These are phyloP conservation scores for Passalora sequoiae DNA, from an alignment of 2,329 filamentous ascomycete species.

Conservation along the genomic window DNA sequence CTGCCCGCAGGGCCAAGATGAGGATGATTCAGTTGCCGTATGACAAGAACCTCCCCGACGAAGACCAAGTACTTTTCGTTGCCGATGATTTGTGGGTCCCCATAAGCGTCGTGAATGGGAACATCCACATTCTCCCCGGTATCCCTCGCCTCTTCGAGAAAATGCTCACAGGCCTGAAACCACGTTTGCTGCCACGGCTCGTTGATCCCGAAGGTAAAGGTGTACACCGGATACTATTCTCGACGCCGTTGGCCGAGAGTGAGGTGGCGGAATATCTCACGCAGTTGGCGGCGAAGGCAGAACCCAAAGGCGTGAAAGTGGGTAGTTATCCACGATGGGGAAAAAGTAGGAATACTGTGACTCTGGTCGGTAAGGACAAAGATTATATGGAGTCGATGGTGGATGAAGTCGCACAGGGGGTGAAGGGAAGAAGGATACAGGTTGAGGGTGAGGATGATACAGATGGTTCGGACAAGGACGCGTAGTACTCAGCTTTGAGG, in stretches of 20 bases:
- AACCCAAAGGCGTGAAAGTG: conserved; percentile 76
- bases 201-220: conserved; percentile 77
- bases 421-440: conserved; percentile 64
- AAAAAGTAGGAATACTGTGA: conserved; percentile 81
- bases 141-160: conserved; percentile 79
- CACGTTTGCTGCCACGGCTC: conserved; percentile 63
- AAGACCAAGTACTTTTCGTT: conserved; percentile 73
- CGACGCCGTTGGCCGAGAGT: conserved; percentile 83
- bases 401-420: conserved; percentile 68
- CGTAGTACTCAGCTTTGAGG: conserved; percentile 6
- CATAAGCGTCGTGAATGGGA: conserved; percentile 80
- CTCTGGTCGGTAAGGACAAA: conserved; percentile 71
- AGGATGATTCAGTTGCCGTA: conserved; percentile 86
- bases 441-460: conserved; percentile 60
- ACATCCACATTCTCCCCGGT: conserved; percentile 87
- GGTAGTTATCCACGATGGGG: conserved; percentile 94
- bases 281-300: conserved; percentile 67
- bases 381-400: conserved; percentile 74
- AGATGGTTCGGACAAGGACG: conserved; percentile 39
- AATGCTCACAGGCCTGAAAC: conserved; percentile 71
- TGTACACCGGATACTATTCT: conserved; percentile 72
- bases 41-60: conserved; percentile 56
- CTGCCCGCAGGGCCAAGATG: conserved; percentile 72
- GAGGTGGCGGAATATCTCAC: conserved; percentile 77
- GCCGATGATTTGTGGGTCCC: conserved; percentile 86